These are phyloP conservation scores for Mycena chlorophos DNA, from an alignment of 768 basidiomycete genomes.

Conservation along the genomic window DNA sequence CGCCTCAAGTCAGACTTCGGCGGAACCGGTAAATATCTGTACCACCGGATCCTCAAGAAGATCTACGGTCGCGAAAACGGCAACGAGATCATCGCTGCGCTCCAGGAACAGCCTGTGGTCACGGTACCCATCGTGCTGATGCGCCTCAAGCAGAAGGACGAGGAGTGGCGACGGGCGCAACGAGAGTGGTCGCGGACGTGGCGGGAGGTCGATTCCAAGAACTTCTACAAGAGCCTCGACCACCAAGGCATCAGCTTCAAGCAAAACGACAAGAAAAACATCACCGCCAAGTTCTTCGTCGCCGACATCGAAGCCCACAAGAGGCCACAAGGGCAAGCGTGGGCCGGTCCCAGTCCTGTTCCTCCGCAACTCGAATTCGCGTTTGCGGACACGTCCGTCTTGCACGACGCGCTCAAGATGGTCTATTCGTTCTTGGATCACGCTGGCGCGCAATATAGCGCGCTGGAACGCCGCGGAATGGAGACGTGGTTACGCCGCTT, in stretches of 20 bases:
- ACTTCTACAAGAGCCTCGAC: conserved; percentile 97
- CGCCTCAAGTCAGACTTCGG: conserved; percentile 86
- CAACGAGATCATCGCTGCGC: conserved; percentile 73
- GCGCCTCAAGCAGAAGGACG: conserved; percentile 90
- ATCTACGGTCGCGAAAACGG: conserved; percentile 85
- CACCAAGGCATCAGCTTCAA: conserved; percentile 96
- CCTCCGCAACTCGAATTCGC: conserved; percentile 69
- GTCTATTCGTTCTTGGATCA: conserved; percentile 90
- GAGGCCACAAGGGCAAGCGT: conserved; percentile 52
- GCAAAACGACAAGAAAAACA: conserved; percentile 90
- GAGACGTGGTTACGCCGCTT: conserved; percentile 86
- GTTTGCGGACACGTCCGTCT: conserved; percentile 73
- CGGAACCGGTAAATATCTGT: conserved; percentile 82
- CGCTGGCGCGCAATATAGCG: conserved; percentile 71
- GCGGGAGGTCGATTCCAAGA: conserved; percentile 95
- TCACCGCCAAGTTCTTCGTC: conserved; percentile 82
- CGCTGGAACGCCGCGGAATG: conserved; percentile 75
- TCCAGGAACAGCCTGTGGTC: conserved; percentile 90
- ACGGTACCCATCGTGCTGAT: conserved; percentile 89
- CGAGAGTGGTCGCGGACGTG: conserved; percentile 96
- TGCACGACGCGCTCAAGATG: conserved; percentile 89
- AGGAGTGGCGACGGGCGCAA: conserved; percentile 94
- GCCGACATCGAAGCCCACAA: conserved; percentile 73
- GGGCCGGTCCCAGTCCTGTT: conserved; percentile 24
- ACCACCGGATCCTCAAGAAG: conserved; percentile 91